Evolutionary conservation across 1,139 yeast genomes (phyloP).

Genomic region (Geotrichum histeridarum): DNA sequence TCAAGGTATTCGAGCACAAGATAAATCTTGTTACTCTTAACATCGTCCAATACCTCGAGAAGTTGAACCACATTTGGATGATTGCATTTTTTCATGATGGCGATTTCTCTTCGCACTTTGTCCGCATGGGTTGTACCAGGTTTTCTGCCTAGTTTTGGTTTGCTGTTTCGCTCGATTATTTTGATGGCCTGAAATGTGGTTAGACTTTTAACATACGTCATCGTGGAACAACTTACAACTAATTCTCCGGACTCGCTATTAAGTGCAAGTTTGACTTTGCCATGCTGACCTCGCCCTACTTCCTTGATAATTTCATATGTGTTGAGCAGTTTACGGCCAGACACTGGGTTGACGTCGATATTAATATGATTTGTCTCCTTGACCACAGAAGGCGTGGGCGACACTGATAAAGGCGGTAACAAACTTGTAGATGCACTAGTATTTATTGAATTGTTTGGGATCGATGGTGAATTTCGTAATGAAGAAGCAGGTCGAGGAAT

Average conservation of each 20-base stretch:
- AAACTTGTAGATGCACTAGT: not conserved
- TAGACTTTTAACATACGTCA: not conserved
- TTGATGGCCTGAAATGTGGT: conserved; percentile 57
- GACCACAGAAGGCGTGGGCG: conserved; percentile 40
- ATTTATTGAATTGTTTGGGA: not conserved
- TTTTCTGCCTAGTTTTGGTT: conserved; percentile 51
- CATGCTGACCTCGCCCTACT: conserved; percentile 95
- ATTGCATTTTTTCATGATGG: conserved; percentile 89
- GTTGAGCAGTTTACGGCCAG: conserved; percentile 76
- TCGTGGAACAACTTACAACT: conserved; percentile 39
- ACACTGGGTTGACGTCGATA: conserved; percentile 83
- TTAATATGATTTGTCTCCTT: conserved; percentile 80
- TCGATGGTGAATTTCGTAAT: not conserved
- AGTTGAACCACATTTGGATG: conserved; percentile 88
- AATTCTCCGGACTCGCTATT: conserved; percentile 63
- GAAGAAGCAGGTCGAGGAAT: not conserved
- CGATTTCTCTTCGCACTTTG: conserved; percentile 84
- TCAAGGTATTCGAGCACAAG: conserved; percentile 87
- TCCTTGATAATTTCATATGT: conserved; percentile 85
- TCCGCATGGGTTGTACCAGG: conserved; percentile 53
- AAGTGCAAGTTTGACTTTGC: conserved; percentile 87
- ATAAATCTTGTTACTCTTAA: conserved; percentile 76
- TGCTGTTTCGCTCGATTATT: conserved; percentile 74
- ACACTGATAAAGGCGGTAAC: no score
- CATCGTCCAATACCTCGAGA: conserved; percentile 86